Percentiles rank a stretch among this genome's conserved stretches.
Conservation (phyloP, 2,329 filamentous ascomycete species). For the Xylaria sp. region DNA sequence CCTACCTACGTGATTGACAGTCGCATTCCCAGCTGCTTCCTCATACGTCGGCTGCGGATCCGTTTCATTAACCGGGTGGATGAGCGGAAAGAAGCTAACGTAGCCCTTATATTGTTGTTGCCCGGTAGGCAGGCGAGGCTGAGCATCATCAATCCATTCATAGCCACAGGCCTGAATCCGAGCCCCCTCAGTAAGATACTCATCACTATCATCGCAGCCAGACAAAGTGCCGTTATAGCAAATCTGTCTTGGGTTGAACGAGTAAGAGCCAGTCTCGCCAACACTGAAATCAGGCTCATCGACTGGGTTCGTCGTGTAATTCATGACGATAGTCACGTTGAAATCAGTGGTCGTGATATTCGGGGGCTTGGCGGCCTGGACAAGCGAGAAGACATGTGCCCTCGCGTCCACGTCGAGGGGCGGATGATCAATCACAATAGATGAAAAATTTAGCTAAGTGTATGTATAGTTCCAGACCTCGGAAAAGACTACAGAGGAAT, state of each 20-base stretch:
- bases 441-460: no score
- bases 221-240: conserved; percentile 16
- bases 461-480: no score
- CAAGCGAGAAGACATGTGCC: conserved; percentile 6
- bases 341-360: conserved; percentile 7
- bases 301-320: conserved; percentile 10
- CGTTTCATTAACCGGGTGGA: not conserved
- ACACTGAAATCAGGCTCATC: conserved; percentile 2
- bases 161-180: conserved; percentile 11
- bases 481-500: no score
- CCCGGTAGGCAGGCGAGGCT: conserved; percentile 2
- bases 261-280: not conserved
- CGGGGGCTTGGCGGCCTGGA: conserved; percentile 11
- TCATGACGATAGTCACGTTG: conserved; percentile 9
- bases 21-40: conserved; percentile 15
- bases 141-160: conserved; percentile 5
- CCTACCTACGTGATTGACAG: not conserved
- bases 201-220: not conserved
- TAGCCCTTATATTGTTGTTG: conserved; percentile 7
- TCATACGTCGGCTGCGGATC: conserved; percentile 15
- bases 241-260: not conserved
- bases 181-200: conserved; percentile 2
- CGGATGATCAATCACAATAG: no score
- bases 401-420: not conserved
- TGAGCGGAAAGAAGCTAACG: not conserved